These are phyloP conservation scores for Cyberlindnera japonica DNA, from an alignment of 805 yeast species.

Conservation along the genomic window DNA sequence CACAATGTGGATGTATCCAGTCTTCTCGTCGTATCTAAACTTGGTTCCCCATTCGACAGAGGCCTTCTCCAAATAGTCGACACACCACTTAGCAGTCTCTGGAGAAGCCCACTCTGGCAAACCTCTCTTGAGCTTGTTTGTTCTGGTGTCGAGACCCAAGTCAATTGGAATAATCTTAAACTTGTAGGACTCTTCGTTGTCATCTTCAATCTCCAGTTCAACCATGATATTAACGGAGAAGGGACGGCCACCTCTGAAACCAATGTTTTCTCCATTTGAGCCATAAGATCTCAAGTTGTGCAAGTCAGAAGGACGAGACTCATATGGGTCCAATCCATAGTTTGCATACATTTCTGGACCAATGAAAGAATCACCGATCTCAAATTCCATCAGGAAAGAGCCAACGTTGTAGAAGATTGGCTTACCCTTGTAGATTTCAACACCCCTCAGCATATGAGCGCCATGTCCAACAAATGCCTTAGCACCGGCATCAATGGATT, in stretches of 20 bases:
- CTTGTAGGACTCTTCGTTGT: constrained; percentile 13
- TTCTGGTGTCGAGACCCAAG: constrained; percentile 24
- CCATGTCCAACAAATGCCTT: constrained; percentile 30
- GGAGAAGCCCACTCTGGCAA: constrained; percentile 26
- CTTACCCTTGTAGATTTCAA: constrained; percentile 28
- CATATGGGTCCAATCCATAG: constrained; percentile 22
- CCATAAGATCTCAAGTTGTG: constrained; percentile 28
- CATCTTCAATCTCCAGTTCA: constrained; percentile 23
- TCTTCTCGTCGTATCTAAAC: constrained; percentile 20
- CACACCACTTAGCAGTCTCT: constrained; percentile 25
- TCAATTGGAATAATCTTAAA: constrained; percentile 28
- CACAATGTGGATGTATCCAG: constrained; percentile 12
- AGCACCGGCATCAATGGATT: constrained; percentile 28
- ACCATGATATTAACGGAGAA: constrained; percentile 29
- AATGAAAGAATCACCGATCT: constrained; percentile 25
- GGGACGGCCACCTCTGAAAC: constrained; percentile 26
- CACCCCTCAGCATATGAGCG: constrained; percentile 30
- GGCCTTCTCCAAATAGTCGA: constrained; percentile 24
- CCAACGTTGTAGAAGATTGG: constrained; percentile 30
- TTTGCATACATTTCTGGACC: constrained; percentile 28
- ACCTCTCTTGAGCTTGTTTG: constrained; percentile 25
- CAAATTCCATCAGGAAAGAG: constrained; percentile 29
- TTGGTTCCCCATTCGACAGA: constrained; percentile 27
- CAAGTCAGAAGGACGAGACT: constrained; percentile 28
- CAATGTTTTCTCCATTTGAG: constrained; percentile 25